Evolutionary conservation across 1,284 basidiomycete genomes (phyloP), one percentile per base, ranked within the genome.

Genomic region (Cryptococcus maquisensis): DNA sequence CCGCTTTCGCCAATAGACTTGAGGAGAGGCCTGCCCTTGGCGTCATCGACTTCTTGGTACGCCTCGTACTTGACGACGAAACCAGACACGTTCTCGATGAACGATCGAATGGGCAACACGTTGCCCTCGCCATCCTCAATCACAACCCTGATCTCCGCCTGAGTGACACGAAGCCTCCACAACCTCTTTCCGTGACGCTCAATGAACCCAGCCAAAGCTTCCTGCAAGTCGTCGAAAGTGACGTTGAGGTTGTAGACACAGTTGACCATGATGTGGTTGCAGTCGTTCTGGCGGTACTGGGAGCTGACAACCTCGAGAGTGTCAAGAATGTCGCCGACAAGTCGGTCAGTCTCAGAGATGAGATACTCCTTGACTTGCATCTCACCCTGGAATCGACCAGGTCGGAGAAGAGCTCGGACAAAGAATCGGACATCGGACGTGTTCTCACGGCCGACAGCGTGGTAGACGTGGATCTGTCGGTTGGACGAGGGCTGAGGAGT

Each of bases 1-100:
- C 94, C 93, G 57, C 92, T 89, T 8, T 78, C 76, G 47, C 94
- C 94, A 63, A 97, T 95, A 7, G 94, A 95, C 78, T 96, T 96
- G 62, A 98, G 82, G 64, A 98, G 92, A 7, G 86, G 87, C 8
- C 87, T 87, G 47, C 95, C 95, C 77, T 90, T 94, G 73, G 98
- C 94, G 45, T 90, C 96, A 42, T 86, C 86, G 66, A 98, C 91
- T 79, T 99, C 96, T 77, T 98, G 93, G 80, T 99, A 99, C n/a
- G 89, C 90, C 72, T 95, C 90, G 80, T 88, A 98, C 76, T 97
- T 95, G 76, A 98, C 95, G 63, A 98, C 90, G 79, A 98, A 98
- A 46, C 95, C 95, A 41, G 94, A 96, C 50, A 97, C 92, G 75
- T 98, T 99, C 80, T 96, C 92, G 75, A 98, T 95, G 74, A 98